Evolutionary conservation across 345 rosid genomes (phyloP), one percentile per base, ranked within the genome.

Genomic region (Lepidium africanum): DNA sequence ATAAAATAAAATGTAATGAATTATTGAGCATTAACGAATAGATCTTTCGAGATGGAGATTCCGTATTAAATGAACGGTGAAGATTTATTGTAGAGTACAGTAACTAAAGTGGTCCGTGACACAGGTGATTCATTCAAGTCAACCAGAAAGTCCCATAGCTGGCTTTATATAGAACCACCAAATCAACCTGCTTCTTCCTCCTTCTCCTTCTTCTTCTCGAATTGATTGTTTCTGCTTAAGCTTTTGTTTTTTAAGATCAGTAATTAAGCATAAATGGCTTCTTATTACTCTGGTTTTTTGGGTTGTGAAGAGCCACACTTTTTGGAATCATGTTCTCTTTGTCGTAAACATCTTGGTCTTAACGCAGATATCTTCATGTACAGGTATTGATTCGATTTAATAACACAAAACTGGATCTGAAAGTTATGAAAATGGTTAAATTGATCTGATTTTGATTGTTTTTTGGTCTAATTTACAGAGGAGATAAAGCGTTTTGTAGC

Each of bases 321-420:
- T 67, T 87, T 90, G 0, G 85, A 86, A 53, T 80, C 96, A 0
- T 93, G 97, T 56, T 83, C 77, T 70, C 89, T 88, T 33, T 93
- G 98, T 75, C 74, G 80, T 17, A 88, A 84, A 77, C 83, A 80
- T 0, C 87, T 93, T 5, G 90, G 85, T 9, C 74, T 37, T 10
- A 81, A 93, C 80, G 65, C 92, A 4, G 92, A 93, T 41, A 93
- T 93, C 74, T 93, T 84, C 88, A 93, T 93, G 98, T 93, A 93
- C 88, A 86, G 96, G 98, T 87, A 59, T n/a, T 72, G 5, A 21
- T 33, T 30, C 55, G 27, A 15, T 40, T 58, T 45, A 46, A 27
- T 27, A 0, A 30, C 0, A 1, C 6, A n/a, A 50, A 39, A 7
- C 10, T 73, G 8, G 59, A 55, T 49, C 60, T 75, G 60, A n/a